Base-by-base conservation (phyloP, 768 basidiomycete genomes). In the Pleurotus tuoliensis region DNA sequence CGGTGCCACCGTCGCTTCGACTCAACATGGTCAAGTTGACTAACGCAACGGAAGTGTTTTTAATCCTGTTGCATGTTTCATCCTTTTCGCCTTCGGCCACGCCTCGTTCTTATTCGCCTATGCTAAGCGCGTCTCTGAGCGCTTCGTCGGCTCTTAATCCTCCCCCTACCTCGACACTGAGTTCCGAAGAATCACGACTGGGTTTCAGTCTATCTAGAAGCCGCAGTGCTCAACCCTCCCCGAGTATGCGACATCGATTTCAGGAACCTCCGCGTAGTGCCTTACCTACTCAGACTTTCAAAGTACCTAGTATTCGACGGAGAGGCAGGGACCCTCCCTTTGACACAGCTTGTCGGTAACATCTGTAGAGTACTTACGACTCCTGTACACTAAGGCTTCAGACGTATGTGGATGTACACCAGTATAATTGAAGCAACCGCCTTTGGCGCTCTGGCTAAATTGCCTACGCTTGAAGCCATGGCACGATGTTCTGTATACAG, bases 41-140 rank as follows among this genome's bases (percentile, higher is more conserved):
- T 18, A 88, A 90, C 63, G 82, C 87, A 11, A 92, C 93, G 9
- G 87, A 95, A 69, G 92, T 92, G 67, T 89, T 94, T 63, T 86
- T 90, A 48, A 90, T 92, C 61, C 76, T 96, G 47, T 74, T 95
- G 15, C 90, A 92, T 64, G 87, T 93, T 47, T 92, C 93, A 5
- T 91, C 89, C 0, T 84, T 90, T 61, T 82, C 91, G 43, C 82
- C 86, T 8, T 71, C 80, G 3, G 67, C 81, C 13, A 79, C 80
- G 7, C 58, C 73, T 40, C 76, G 83, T 39, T 76, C 87, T 11
- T 82, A 81, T 65, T 86, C 88, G 41, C 87, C 90, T 7, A 75
- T 83, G 69, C 69, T 76, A 24, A 66, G 66, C 66, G 58, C 71
- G 61, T 58, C 73, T 34, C 30, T 34, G 59, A 69, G 55, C 66